Evolutionary conservation across 306 rosid species (phyloP).

Genomic region (Chamaecrista fasciculata): DNA sequence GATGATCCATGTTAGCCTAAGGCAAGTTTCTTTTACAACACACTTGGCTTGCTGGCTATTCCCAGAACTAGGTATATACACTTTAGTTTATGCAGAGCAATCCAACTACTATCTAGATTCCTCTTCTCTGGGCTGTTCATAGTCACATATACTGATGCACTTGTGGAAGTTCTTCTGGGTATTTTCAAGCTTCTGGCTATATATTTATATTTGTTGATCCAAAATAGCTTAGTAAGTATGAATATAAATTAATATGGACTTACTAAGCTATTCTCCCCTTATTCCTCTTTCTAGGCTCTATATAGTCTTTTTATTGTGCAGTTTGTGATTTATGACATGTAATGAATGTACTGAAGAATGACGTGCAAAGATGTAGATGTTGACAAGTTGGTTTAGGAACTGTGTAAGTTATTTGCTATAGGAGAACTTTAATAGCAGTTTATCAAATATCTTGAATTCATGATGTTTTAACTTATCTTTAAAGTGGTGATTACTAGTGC

Average conservation of each 20-base stretch:
- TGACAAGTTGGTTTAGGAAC: constrained; percentile 34
- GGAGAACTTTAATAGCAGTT: neutral
- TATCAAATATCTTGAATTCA: neutral
- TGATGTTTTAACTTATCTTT: neutral
- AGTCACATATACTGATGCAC: constrained; percentile 18
- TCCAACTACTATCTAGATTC: constrained; percentile 14
- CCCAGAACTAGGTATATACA: constrained; percentile 32
- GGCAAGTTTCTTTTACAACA: constrained; percentile 76
- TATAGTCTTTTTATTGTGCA: constrained; percentile 29
- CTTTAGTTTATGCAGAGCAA: constrained; percentile 28
- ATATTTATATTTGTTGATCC: constrained; percentile 32
- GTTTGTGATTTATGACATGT: constrained; percentile 47
- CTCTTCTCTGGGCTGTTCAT: neutral
- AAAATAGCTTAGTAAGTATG: no score
- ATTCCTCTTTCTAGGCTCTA: constrained; percentile 2
- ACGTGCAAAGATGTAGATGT: constrained; percentile 39
- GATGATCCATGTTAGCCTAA: constrained; percentile 42
- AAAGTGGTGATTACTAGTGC: neutral
- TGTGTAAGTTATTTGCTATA: constrained; percentile 24
- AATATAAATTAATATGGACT: no score
- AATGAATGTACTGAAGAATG: constrained; percentile 39
- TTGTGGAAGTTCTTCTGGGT: constrained; percentile 25
- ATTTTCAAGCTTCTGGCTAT: constrained; percentile 17
- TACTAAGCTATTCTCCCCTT: constrained; percentile 7
- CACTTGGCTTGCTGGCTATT: constrained; percentile 37